Conservation (phyloP, 257 asterid species). For the Scutellaria barbata region DNA sequence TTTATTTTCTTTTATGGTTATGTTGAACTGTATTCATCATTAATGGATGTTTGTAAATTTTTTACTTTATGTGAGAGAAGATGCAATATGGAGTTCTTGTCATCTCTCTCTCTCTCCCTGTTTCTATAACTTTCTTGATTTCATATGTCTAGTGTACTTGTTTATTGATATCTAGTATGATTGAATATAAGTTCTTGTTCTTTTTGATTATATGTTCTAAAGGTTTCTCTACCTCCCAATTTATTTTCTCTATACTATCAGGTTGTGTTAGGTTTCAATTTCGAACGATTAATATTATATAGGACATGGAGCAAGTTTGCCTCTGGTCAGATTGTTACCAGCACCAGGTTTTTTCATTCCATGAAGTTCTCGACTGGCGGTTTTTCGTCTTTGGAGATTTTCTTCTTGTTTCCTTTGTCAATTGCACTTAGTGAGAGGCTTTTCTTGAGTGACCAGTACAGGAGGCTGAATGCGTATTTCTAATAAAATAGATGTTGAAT, state of each 20-base stretch:
- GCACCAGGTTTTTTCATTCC: constrained; percentile 69
- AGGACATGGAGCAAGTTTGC: constrained; percentile 91
- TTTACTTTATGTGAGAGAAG: neutral
- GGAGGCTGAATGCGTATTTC: constrained; percentile 58
- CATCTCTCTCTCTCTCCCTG: neutral
- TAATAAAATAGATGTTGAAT: constrained; percentile 58
- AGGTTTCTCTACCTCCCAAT: constrained; percentile 15
- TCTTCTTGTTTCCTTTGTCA: constrained; percentile 85
- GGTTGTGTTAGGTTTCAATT: constrained; percentile 55
- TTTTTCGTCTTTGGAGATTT: constrained; percentile 71
- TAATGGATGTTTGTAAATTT: neutral
- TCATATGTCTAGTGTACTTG: neutral
- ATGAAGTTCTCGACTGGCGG: constrained; percentile 89
- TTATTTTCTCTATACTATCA: constrained; percentile 38
- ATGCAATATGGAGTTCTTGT: neutral
- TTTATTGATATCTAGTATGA: neutral
- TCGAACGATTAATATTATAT: constrained; percentile 52
- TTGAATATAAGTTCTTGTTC: constrained; percentile 1
- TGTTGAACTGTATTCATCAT: neutral
- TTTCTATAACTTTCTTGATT: neutral
- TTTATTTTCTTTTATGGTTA: neutral
- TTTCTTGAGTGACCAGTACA: constrained; percentile 53
- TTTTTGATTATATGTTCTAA: constrained; percentile 4
- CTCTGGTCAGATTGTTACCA: constrained; percentile 74
- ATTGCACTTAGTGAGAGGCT: constrained; percentile 78